A percentile compares a stretch with the other conserved stretches of the same genome.
phyloP scores from a whole-genome alignment of 2,329 filamentous ascomycete species.

The Gaeumannomyces tritici region DNA sequence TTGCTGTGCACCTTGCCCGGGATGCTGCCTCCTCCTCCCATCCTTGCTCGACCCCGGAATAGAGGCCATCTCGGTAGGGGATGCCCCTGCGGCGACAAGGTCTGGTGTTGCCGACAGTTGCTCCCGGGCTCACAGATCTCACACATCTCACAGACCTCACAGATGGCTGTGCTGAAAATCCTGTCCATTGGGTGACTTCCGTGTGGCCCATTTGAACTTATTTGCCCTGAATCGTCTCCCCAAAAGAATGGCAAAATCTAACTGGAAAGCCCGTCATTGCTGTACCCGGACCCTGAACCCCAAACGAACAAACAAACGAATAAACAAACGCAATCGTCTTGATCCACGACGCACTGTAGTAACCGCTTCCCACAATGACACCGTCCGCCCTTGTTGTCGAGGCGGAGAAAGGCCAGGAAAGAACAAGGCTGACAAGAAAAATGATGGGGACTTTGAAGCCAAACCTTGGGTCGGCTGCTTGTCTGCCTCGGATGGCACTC shows the following conservation, averaged over 20 bases:
- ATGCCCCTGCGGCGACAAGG: no score
- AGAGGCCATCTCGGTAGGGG: background rate
- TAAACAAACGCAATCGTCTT: background rate
- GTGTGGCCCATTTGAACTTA: background rate
- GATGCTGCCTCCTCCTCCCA: no score
- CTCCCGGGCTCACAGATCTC: no score
- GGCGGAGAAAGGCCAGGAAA: background rate
- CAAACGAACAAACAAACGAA: no score
- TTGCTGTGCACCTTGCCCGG: no score
- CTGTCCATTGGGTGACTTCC: background rate
- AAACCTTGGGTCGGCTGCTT: background rate
- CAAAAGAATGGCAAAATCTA: background rate
- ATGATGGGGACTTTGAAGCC: background rate
- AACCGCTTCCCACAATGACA: no score
- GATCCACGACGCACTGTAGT: background rate
- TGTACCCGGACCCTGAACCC: background rate
- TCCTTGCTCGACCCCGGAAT: background rate
- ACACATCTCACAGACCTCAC: no score
- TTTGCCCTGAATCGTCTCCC: background rate
- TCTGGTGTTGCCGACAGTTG: background rate
- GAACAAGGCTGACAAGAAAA: background rate
- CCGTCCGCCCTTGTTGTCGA: no score
- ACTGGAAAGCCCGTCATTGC: background rate
- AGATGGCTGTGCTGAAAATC: background rate
- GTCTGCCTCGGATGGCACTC: background rate